Evolutionary conservation across 2,329 filamentous ascomycete genomes (phyloP).

Genomic region (Epichloe amarillans): DNA sequence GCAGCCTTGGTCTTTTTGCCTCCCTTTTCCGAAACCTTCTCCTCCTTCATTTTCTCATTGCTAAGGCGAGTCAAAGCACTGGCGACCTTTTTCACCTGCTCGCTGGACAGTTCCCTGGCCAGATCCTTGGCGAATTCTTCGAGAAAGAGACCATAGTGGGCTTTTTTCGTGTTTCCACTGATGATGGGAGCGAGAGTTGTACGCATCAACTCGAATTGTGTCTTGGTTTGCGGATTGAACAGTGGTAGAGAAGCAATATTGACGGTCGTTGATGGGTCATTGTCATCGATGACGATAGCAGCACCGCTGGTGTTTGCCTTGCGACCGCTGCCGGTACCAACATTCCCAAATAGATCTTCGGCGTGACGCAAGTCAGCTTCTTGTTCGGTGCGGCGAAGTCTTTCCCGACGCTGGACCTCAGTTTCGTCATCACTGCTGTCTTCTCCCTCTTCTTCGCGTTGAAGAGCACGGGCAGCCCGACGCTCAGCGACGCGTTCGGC

Average conservation of each 20-base stretch:
- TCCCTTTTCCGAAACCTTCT: slow-evolving; percentile 86
- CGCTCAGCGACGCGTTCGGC: slow-evolving; percentile 73
- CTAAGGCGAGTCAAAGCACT: slow-evolving; percentile 76
- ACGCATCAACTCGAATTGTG: slow-evolving; percentile 70
- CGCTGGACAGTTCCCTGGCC: slow-evolving; percentile 72
- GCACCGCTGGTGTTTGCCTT: slow-evolving; percentile 53
- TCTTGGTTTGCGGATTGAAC: slow-evolving; percentile 81
- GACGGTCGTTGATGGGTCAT: slow-evolving; percentile 64
- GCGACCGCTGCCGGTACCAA: slow-evolving; percentile 53
- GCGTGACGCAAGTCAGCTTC: slow-evolving; percentile 82
- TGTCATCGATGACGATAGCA: slow-evolving; percentile 54
- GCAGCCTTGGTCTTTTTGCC: slow-evolving; percentile 95
- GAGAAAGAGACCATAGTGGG: slow-evolving; percentile 79
- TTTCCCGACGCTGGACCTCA: slow-evolving; percentile 57
- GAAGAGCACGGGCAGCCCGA: slow-evolving; percentile 45
- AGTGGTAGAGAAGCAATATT: slow-evolving; percentile 69
- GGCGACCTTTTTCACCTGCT: slow-evolving; percentile 93
- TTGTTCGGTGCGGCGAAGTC: slow-evolving; percentile 68
- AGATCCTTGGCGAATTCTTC: slow-evolving; percentile 85
- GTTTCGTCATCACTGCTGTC: slow-evolving; percentile 55
- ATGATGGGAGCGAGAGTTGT: slow-evolving; percentile 70
- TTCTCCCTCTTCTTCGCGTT: slow-evolving; percentile 38
- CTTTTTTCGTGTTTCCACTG: slow-evolving; percentile 63
- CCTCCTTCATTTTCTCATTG: slow-evolving; percentile 98
- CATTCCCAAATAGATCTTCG: slow-evolving; percentile 73